These are phyloP conservation scores for Fomitopsis pulvina DNA, from an alignment of 768 basidiomycete species.

Conservation along the genomic window DNA sequence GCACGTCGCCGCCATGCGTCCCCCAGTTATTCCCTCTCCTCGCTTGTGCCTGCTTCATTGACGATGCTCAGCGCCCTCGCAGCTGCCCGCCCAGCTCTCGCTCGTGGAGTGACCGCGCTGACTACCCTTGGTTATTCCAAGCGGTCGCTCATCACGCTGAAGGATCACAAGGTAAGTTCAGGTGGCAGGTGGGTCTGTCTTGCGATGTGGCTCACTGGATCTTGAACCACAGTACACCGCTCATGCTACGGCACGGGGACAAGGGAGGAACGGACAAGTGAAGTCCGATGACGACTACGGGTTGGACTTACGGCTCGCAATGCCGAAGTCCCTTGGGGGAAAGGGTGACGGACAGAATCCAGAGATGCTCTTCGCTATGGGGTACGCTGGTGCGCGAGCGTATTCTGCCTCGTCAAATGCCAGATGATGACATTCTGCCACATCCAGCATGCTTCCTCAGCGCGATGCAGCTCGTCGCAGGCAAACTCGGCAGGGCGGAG, in stretches of 20 bases:
- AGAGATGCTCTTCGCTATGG: constrained; percentile 33
- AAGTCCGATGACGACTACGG: constrained; percentile 26
- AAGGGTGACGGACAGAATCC: constrained; percentile 33
- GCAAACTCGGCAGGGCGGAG: constrained; percentile 45
- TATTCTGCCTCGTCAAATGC: background rate
- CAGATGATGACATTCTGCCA: background rate
- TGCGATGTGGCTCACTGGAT: background rate
- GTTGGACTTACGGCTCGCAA: constrained; percentile 26
- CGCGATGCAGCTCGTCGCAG: constrained; percentile 57
- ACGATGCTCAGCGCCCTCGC: background rate
- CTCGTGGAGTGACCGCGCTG: background rate
- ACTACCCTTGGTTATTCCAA: background rate
- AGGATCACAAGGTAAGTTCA: constrained; percentile 36
- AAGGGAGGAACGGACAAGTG: constrained; percentile 55
- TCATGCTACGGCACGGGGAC: constrained; percentile 55
- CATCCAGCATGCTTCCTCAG: constrained; percentile 62
- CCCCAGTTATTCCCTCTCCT: background rate
- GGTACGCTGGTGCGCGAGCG: constrained; percentile 25
- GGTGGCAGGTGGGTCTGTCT: background rate
- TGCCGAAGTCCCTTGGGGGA: constrained; percentile 30
- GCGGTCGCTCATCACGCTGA: constrained; percentile 32
- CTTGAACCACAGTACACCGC: constrained; percentile 53
- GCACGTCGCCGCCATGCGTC: background rate
- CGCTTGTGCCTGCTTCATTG: background rate
- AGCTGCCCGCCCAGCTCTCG: background rate